Base-by-base conservation (phyloP, 1,284 basidiomycete genomes). In the Leccinum pachyderme region DNA sequence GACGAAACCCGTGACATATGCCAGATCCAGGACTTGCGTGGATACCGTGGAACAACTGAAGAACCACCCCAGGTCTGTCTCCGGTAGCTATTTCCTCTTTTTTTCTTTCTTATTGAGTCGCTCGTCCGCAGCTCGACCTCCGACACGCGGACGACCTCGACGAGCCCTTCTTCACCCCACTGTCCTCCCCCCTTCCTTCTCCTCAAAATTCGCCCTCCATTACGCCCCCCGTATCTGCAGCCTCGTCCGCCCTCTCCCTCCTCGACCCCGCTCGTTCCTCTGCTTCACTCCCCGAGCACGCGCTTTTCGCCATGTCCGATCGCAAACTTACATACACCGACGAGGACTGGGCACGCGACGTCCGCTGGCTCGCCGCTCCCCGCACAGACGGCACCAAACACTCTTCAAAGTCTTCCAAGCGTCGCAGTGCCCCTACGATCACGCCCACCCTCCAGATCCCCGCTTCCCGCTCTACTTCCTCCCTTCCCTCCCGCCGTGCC, bases 301-400 rank as follows among this genome's bases (percentile, higher is more conserved):
- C 49, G 24, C 31, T 49, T 43, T 41, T 59, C 37, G 52, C 4
- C 46, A 63, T 67, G 70, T 29, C 55, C 46, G 55, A 58, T 51
- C 62, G 56, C 49, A 55, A 70, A 65, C 58, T 67, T 58, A 69
- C 74, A 54, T 75, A 76, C 57, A 77, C 77, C 4, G 77, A 81
- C 59, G 77, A 81, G 49, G 80, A 82, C 59, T 85, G 82, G 82
- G 78, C 82, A 12, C 81, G 77, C 62, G 85, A 87, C 56, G 82
- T 85, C 18, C 77, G 82, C 41, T 85, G 82, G 82, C 78, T 87
- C 31, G 77, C 78, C 9, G 70, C 77, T 7, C 73, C 77, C 13
- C 65, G 70, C 11, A 61, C 69, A 18, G 59, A 68, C 7, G 48
- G 49, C 11, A 53, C 47, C 8, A 68, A 66, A 31, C 39, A 47